Conservation (phyloP, 148 eudicot species). For the Rhododendron kiyosumense region DNA sequence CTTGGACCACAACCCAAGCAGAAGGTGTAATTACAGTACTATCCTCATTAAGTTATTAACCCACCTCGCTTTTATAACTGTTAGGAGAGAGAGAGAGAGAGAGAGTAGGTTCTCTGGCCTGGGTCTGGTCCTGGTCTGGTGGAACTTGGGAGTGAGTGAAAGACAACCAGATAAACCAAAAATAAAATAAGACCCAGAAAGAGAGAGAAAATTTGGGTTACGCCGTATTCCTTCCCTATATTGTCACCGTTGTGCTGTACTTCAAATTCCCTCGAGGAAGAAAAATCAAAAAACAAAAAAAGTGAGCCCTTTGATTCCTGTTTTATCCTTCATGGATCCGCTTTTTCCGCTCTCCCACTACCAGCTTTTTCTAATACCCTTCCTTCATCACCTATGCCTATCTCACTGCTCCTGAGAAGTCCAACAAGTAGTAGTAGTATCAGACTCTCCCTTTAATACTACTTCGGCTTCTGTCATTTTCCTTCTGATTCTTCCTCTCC, state of each 20-base stretch:
- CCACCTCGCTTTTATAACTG: too few relatives aligned
- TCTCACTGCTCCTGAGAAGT: background rate
- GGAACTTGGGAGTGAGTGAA: conserved; percentile 16
- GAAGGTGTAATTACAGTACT: too few relatives aligned
- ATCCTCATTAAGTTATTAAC: too few relatives aligned
- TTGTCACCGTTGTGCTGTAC: background rate
- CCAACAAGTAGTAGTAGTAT: background rate
- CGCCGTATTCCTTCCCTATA: background rate
- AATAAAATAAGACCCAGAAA: background rate
- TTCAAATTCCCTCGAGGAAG: background rate
- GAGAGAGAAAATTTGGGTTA: background rate
- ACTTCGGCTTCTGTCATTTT: conserved; percentile 18
- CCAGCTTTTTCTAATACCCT: background rate
- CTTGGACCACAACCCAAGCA: too few relatives aligned
- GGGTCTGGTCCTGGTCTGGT: conserved; percentile 1
- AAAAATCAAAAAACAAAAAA: background rate
- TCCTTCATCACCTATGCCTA: background rate
- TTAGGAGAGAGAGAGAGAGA: too few relatives aligned
- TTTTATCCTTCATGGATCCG: conserved; percentile 20
- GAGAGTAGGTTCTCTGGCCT: background rate
- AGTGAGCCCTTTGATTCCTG: background rate
- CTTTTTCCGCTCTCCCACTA: conserved; percentile 6
- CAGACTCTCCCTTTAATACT: background rate
- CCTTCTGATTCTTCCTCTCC: conserved; percentile 8
- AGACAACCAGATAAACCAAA: background rate